phyloP scores from a whole-genome alignment of 2,329 filamentous ascomycete genomes.

The Penicillium palitans region DNA sequence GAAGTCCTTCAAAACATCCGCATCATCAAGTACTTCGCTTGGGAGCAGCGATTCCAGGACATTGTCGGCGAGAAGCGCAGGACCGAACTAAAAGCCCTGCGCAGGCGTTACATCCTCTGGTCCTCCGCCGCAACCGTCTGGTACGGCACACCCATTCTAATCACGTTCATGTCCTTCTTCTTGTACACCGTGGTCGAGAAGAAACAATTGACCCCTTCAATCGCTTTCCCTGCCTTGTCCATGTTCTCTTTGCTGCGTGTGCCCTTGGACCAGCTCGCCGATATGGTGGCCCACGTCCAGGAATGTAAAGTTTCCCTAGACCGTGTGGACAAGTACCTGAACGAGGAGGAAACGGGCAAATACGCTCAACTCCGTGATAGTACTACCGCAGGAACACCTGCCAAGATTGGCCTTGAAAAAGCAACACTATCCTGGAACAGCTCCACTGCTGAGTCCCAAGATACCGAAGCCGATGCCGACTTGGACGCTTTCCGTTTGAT shows the following conservation, averaged over 20 bases:
- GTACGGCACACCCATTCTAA: conserved; percentile 93
- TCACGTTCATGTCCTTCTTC: conserved; percentile 94
- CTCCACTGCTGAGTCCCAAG: conserved; percentile 52
- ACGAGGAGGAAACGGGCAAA: conserved; percentile 94
- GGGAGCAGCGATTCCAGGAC: conserved; percentile 86
- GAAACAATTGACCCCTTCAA: conserved; percentile 84
- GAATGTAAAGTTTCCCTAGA: conserved; percentile 96
- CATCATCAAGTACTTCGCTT: conserved; percentile 99
- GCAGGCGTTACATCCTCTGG: conserved; percentile 86
- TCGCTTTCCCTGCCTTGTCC: conserved; percentile 94
- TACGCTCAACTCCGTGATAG: conserved; percentile 77
- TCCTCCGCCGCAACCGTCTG: conserved; percentile 87
- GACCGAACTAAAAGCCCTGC: conserved; percentile 73
- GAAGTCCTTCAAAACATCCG: conserved; percentile 96
- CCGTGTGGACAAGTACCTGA: conserved; percentile 90
- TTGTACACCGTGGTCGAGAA: conserved; percentile 88
- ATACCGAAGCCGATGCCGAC: conserved; percentile 61
- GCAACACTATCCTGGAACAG: conserved; percentile 89
- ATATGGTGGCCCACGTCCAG: conserved; percentile 98
- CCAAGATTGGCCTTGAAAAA: conserved; percentile 79
- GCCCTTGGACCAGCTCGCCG: conserved; percentile 90
- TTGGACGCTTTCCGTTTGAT: conserved; percentile 79
- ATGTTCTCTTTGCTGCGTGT: conserved; percentile 92
- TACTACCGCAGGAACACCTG: conserved; percentile 68
- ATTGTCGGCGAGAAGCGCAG: conserved; percentile 86